Evolutionary conservation across 176 grass and related monocot species (phyloP), one percentile per base, ranked within the genome.

Genomic region (Leersia perrieri): DNA sequence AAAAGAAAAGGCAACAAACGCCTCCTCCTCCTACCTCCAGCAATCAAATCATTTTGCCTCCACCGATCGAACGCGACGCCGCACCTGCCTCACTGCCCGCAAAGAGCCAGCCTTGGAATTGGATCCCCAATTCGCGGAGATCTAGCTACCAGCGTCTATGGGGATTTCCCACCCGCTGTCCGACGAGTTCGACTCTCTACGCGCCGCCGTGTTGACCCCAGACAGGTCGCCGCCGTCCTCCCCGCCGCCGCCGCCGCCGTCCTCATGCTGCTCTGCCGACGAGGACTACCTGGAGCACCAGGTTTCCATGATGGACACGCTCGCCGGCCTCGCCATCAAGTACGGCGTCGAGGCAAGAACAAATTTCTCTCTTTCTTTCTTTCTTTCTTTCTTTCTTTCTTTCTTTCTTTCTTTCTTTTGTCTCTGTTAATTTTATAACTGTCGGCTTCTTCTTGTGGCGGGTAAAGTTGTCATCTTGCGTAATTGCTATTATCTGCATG

Each of bases 251-350:
- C 44, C 49, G 6, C 33, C 85, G 47, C 75, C 78, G 5, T 7
- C 78, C 29, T 84, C 85, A 3, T 79, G 63, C 82, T 87, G 62
- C 85, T 62, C 79, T 45, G 72, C n/a, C 68, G 55, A 31, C 33
- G 42, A 67, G 1, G 71, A 25, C 58, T 90, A 44, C 91, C 70
- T 85, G 32, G 72, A 82, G 62, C 93, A 96, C 66, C 15, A 72
- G 51, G 90, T 96, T 22, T 93, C 93, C 42, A 81, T 82, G 65
- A 90, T 90, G 88, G 93, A 96, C 78, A 96, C 90, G 30, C 93
- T 96, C 36, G 88, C 88, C 84, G 88, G 90, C 60, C 82, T 93
- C 66, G 88, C 93, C 75, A 96, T 96, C 81, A 93, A 90, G 85
- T 93, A 96, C 57, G 85, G 93, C 70, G 93, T 96, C 67, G 60